These are phyloP conservation scores for Candida maris DNA, from an alignment of 805 yeast genomes.

Conservation along the genomic window DNA sequence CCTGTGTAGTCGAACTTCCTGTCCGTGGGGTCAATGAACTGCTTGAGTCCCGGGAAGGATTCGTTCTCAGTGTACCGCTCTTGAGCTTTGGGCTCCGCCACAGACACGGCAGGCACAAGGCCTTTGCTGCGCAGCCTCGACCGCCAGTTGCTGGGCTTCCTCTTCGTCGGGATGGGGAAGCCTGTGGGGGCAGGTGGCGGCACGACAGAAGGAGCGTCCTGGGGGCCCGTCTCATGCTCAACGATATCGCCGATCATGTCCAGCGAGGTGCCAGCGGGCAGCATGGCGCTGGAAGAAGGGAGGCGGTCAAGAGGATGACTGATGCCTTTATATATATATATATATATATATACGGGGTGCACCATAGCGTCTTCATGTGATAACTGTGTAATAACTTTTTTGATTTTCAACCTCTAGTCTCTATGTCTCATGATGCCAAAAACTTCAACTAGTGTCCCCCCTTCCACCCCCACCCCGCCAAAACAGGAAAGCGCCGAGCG, in stretches of 20 bases:
- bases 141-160: conserved; percentile 49
- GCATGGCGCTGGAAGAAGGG: no score
- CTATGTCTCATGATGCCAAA: no score
- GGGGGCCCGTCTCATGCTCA: conserved; percentile 48
- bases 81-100: neutral
- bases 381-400: no score
- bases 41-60: conserved; percentile 8
- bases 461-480: no score
- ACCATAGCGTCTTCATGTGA: no score
- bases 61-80: neutral
- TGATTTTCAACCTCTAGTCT: no score
- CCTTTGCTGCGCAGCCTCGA: conserved; percentile 38
- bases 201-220: conserved; percentile 25
- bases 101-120: conserved; percentile 19
- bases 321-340: no score
- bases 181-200: conserved; percentile 22
- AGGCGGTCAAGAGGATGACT: no score
- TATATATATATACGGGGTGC: no score
- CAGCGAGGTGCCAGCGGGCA: no score
- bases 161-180: conserved; percentile 34
- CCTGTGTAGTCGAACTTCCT: conserved; percentile 18
- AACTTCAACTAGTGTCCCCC: no score
- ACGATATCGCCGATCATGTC: conserved; percentile 70
- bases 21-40: conserved; percentile 13
- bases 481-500: no score